Evolutionary conservation across 176 grass and related monocot species (phyloP), one percentile per base, ranked within the genome.

Genomic region (Oryza meyeriana): DNA sequence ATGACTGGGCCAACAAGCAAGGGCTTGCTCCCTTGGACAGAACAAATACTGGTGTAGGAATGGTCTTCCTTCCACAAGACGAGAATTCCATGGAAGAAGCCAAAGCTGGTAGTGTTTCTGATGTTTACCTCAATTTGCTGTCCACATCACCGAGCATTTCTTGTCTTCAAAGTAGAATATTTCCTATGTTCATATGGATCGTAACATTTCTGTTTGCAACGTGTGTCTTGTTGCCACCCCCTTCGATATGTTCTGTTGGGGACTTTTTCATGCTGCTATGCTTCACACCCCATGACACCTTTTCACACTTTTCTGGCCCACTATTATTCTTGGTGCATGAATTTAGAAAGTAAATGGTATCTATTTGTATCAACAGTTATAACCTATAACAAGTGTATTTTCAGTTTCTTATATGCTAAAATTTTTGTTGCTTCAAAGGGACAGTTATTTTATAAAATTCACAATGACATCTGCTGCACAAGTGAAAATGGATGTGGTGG

Each of bases 21-120:
- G 97, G 97, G 8, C 79, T 99, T 85, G 64, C 83, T 83, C 41
- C 84, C 9, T 83, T 96, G 31, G 87, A 89, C 69, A 87, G 66
- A 72, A 86, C 48, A 73, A 93, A 92, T 61, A 99, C 97, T 27
- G 97, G 97, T 33, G 93, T 99, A 33, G 97, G 97, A 80, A 99
- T 99, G 97, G 72, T 99, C 80, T 99, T 99, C 83, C 91, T 99
- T 67, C 97, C 97, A 42, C 82, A 89, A 83, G 85, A 99, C 29
- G 91, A 96, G 47, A 90, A 79, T 17, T 96, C 80, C 1, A 75
- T 81, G 65, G 82, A 50, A 61, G 89, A 95, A 78, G 97, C 93
- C 77, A 99, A 99, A 90, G 83, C 91, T 75, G 93, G 97, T 99
- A 93, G 73, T 77, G 31, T 62, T 80, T 75, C 30, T 82, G 24